Conservation (phyloP, 2,329 filamentous ascomycete species). For the Periconia digitata region DNA sequence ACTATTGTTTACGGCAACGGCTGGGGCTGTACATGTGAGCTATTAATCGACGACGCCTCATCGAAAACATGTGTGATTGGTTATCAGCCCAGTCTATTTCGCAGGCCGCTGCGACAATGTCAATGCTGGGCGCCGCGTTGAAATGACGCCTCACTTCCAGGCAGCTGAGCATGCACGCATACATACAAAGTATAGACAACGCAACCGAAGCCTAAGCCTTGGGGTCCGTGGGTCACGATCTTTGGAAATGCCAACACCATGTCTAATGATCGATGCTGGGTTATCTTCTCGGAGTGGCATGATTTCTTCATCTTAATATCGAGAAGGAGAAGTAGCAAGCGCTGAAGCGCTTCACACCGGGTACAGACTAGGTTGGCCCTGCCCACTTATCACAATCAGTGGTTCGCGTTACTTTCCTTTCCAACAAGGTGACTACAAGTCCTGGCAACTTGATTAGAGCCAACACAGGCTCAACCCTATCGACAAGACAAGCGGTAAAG, state of each 20-base stretch:
- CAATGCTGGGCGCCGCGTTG: not conserved
- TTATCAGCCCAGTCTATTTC: not conserved
- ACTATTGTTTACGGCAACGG: not conserved
- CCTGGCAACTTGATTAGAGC: no score
- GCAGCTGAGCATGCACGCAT: not conserved
- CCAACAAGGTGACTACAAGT: no score
- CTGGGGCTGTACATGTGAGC: not conserved
- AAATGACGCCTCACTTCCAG: slow-evolving; percentile 1
- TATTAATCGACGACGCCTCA: not conserved
- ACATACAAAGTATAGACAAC: not conserved
- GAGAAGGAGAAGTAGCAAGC: not conserved
- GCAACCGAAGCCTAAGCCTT: no score
- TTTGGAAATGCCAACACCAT: not conserved
- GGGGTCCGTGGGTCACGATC: not conserved
- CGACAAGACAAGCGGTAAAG: not conserved
- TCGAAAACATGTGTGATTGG: not conserved
- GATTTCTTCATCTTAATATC: not conserved
- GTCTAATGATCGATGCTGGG: no score
- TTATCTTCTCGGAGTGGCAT: no score
- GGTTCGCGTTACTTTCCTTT: slow-evolving; percentile 7
- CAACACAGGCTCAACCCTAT: not conserved
- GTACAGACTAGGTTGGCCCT: slow-evolving; percentile 1
- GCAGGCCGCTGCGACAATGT: not conserved
- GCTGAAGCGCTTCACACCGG: not conserved
- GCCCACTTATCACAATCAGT: not conserved